Evolutionary conservation across 2,329 filamentous ascomycete species (phyloP).

Genomic region (Elsinoe australis): DNA sequence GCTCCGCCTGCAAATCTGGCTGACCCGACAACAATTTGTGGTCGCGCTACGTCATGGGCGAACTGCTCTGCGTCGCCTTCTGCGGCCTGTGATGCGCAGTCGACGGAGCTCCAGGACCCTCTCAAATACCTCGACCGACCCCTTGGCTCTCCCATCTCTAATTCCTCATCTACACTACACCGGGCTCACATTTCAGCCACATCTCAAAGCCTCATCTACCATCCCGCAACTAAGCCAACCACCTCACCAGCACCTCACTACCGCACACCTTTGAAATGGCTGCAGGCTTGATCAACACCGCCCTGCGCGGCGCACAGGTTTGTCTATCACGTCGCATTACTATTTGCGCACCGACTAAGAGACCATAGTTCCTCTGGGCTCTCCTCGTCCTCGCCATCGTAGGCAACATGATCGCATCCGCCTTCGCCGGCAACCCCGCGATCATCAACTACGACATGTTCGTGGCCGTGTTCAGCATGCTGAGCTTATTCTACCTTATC

Average conservation of each 20-base stretch:
- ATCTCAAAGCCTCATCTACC: no score
- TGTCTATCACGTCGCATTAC: constrained; percentile 4
- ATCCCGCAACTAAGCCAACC: not conserved
- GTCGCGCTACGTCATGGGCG: constrained; percentile 9
- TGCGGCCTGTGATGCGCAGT: not conserved
- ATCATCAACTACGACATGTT: constrained; percentile 61
- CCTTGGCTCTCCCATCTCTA: constrained; percentile 12
- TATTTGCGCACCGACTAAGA: not conserved
- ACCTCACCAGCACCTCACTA: constrained; percentile 15
- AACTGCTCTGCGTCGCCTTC: constrained; percentile 6
- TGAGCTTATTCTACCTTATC: constrained; percentile 57
- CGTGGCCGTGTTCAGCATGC: constrained; percentile 57
- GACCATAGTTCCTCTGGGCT: constrained; percentile 49
- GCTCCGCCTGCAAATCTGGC: not conserved
- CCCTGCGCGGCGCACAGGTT: constrained; percentile 27
- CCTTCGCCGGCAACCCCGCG: constrained; percentile 47
- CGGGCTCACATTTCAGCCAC: no score
- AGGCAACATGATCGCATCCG: constrained; percentile 54
- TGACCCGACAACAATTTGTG: constrained; percentile 10
- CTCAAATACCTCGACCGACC: constrained; percentile 1
- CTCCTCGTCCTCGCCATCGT: constrained; percentile 54
- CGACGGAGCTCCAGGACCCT: constrained; percentile 7
- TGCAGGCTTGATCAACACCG: constrained; percentile 24
- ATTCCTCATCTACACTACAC: constrained; percentile 14
- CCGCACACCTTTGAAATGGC: constrained; percentile 18